Conservation (phyloP, 768 basidiomycete genomes). For the Pleurotus citrinopileatus region DNA sequence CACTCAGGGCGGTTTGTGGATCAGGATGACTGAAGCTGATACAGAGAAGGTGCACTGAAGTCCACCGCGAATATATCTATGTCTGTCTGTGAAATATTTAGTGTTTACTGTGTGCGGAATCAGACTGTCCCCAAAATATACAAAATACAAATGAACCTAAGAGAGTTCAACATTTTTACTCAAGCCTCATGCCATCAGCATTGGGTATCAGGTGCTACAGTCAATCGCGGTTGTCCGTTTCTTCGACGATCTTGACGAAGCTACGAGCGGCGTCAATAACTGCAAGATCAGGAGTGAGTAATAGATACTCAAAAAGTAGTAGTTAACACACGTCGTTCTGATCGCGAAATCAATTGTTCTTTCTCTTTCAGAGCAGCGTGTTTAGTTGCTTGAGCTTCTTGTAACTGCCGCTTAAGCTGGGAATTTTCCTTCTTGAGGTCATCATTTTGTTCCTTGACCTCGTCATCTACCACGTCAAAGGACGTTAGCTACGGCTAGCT, state of each 20-base stretch:
- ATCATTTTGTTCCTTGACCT: not conserved
- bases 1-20: conserved; percentile 54
- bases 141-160: not conserved
- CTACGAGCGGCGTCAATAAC: too few relatives aligned
- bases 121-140: not conserved
- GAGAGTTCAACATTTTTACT: not conserved
- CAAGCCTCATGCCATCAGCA: not conserved
- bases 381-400: too few relatives aligned
- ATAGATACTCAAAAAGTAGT: too few relatives aligned
- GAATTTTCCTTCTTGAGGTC: not conserved
- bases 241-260: not conserved
- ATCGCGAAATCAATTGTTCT: too few relatives aligned
- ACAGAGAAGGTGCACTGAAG: not conserved
- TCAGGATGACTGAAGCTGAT: conserved; percentile 31
- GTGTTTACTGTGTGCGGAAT: not conserved
- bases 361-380: too few relatives aligned
- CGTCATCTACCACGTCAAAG: not conserved
- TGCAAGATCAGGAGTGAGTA: too few relatives aligned
- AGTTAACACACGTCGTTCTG: too few relatives aligned
- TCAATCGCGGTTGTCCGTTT: not conserved
- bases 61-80: not conserved
- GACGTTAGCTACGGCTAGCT: not conserved
- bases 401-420: too few relatives aligned
- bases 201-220: too few relatives aligned
- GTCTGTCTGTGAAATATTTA: not conserved